phyloP scores from a whole-genome alignment of 176 grass and related monocot genomes.

The Cocos nucifera region DNA sequence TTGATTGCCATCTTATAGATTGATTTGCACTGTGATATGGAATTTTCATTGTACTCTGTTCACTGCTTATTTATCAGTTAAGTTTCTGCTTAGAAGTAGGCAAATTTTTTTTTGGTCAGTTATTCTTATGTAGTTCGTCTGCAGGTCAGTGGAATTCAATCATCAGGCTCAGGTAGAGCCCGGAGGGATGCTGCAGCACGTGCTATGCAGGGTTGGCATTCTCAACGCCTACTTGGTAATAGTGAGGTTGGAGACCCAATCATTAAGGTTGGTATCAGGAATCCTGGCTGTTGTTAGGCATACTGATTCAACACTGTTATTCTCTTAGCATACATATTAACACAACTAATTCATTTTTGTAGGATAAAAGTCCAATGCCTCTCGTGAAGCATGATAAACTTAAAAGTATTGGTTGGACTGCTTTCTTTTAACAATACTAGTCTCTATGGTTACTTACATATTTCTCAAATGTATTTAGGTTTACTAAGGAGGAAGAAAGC shows the following conservation, averaged over 20 bases:
- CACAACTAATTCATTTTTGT: constrained; percentile 3
- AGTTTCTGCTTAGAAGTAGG: constrained; percentile 8
- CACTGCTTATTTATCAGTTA: background rate
- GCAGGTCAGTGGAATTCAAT: constrained; percentile 39
- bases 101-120: constrained; percentile 6
- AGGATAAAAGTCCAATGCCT: constrained; percentile 62
- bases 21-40: too few relatives aligned
- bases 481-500: constrained; percentile 71
- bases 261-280: constrained; percentile 38
- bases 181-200: constrained; percentile 82
- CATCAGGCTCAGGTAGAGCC: constrained; percentile 67
- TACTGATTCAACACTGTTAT: background rate
- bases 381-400: constrained; percentile 60
- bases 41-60: background rate
- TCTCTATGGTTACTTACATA: constrained; percentile 24
- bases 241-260: constrained; percentile 55
- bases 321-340: background rate
- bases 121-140: constrained; percentile 16
- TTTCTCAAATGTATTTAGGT: constrained; percentile 18
- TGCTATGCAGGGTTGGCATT: constrained; percentile 96
- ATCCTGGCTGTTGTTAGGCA: constrained; percentile 5
- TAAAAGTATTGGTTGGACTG: constrained; percentile 50
- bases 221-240: constrained; percentile 59
- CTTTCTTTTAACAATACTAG: constrained; percentile 4
- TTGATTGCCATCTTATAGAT: too few relatives aligned